These are phyloP conservation scores for Macrophomina pseudophaseolina DNA, from an alignment of 2,329 filamentous ascomycete genomes.

Conservation along the genomic window DNA sequence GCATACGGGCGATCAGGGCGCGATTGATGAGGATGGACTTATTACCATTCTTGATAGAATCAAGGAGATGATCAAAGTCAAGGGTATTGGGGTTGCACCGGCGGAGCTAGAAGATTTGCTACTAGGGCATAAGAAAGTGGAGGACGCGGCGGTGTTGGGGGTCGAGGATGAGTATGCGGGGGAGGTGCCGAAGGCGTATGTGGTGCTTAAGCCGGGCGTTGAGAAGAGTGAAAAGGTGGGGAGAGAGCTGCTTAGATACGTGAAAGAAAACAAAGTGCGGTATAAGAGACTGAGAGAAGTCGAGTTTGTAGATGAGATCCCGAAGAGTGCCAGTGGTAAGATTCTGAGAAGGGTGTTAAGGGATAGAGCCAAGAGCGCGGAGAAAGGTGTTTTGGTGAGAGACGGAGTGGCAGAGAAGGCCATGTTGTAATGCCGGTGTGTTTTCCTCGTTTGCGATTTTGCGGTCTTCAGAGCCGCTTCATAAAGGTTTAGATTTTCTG, in stretches of 20 bases:
- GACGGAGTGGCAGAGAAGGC: constrained; percentile 37
- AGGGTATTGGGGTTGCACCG: constrained; percentile 66
- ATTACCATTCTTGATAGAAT: constrained; percentile 65
- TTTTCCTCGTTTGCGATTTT: too few relatives aligned
- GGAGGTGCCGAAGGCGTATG: constrained; percentile 53
- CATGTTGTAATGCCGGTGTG: constrained; percentile 42
- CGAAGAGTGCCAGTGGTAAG: constrained; percentile 55
- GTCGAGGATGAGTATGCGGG: constrained; percentile 59
- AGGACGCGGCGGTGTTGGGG: constrained; percentile 62
- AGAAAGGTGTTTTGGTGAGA: constrained; percentile 36
- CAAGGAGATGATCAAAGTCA: constrained; percentile 73
- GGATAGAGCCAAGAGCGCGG: constrained; percentile 40
- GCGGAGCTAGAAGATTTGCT: constrained; percentile 68
- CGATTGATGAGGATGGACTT: constrained; percentile 61
- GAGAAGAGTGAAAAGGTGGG: constrained; percentile 39
- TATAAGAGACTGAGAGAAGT: constrained; percentile 55
- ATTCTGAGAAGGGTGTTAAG: constrained; percentile 53
- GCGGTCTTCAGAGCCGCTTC: too few relatives aligned
- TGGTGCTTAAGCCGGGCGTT: constrained; percentile 46
- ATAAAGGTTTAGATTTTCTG: too few relatives aligned
- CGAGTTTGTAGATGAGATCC: constrained; percentile 53
- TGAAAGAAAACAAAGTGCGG: constrained; percentile 51
- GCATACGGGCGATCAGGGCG: constrained; percentile 64
- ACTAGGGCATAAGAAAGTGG: constrained; percentile 61
- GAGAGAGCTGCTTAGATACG: constrained; percentile 50